These are phyloP conservation scores for Kregervanrija pseudodelftensis DNA, from an alignment of 805 yeast genomes.

Conservation along the genomic window DNA sequence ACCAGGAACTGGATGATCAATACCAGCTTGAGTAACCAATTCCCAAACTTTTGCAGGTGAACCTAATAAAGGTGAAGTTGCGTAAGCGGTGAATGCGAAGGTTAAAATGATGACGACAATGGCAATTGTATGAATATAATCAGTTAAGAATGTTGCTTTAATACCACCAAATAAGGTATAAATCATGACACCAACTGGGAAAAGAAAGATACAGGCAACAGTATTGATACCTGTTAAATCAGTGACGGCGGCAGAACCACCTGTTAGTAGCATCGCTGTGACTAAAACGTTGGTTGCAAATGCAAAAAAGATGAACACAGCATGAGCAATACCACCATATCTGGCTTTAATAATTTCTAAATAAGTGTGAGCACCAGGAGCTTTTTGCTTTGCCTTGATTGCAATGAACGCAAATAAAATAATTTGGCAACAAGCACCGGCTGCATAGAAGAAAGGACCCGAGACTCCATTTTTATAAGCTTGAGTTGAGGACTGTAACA, in stretches of 20 bases:
- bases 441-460: slow-evolving; percentile 75
- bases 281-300: slow-evolving; percentile 83
- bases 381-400: slow-evolving; percentile 79
- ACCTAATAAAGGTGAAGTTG: slow-evolving; percentile 63
- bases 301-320: slow-evolving; percentile 68
- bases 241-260: slow-evolving; percentile 78
- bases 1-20: slow-evolving; percentile 60
- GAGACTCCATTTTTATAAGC: slow-evolving; percentile 72
- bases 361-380: slow-evolving; percentile 90
- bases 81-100: slow-evolving; percentile 77
- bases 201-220: slow-evolving; percentile 72
- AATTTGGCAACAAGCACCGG: slow-evolving; percentile 89
- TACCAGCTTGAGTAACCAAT: slow-evolving; percentile 52
- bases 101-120: slow-evolving; percentile 68
- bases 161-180: slow-evolving; percentile 79
- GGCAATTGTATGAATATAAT: slow-evolving; percentile 74
- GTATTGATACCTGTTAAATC: slow-evolving; percentile 75
- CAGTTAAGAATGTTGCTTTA: slow-evolving; percentile 76
- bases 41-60: slow-evolving; percentile 82
- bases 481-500: slow-evolving; percentile 69
- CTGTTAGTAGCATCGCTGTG: slow-evolving; percentile 86
- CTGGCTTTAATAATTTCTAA: slow-evolving; percentile 76
- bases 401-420: slow-evolving; percentile 81
- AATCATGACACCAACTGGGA: slow-evolving; percentile 73
- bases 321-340: slow-evolving; percentile 73